A percentile compares a stretch with the other conserved stretches of the same genome.
Evolutionary conservation across 148 eudicot species (phyloP).

Genomic region (Salicornia ramosissima): DNA sequence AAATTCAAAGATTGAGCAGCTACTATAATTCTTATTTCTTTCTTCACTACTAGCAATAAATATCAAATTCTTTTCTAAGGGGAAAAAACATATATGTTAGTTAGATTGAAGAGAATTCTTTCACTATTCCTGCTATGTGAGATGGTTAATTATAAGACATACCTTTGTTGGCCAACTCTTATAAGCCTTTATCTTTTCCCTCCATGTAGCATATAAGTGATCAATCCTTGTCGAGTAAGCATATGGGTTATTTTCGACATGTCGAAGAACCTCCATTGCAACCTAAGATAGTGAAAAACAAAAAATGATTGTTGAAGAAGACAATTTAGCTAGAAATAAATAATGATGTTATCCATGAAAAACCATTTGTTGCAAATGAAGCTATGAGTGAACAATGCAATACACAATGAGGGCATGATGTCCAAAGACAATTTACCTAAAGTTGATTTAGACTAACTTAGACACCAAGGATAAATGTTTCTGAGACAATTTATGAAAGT

Average conservation of each 20-base stretch:
- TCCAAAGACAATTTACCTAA: not conserved
- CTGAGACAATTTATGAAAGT: not conserved
- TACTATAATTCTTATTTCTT: not conserved
- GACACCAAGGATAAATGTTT: not conserved
- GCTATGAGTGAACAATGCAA: not conserved
- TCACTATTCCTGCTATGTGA: too few relatives aligned
- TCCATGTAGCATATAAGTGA: constrained; percentile 47
- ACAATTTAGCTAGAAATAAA: not conserved
- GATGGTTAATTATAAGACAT: not conserved
- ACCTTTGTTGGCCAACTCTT: constrained; percentile 50
- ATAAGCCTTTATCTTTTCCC: constrained; percentile 45
- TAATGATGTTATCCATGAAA: not conserved
- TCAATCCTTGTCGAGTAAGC: constrained; percentile 30
- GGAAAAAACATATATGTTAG: too few relatives aligned
- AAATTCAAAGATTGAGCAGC: not conserved
- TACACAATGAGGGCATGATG: too few relatives aligned
- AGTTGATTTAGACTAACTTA: not conserved
- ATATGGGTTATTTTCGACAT: constrained; percentile 26
- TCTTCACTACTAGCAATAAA: not conserved
- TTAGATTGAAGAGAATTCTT: too few relatives aligned
- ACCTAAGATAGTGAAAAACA: constrained; percentile 33
- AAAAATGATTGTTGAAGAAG: not conserved
- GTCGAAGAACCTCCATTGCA: constrained; percentile 59
- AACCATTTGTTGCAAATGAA: not conserved
- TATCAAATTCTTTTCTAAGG: too few relatives aligned